Evolutionary conservation across 352 stramenopile genomes (phyloP), one percentile per base, ranked within the genome.

Genomic region (Phytophthora sp.): DNA sequence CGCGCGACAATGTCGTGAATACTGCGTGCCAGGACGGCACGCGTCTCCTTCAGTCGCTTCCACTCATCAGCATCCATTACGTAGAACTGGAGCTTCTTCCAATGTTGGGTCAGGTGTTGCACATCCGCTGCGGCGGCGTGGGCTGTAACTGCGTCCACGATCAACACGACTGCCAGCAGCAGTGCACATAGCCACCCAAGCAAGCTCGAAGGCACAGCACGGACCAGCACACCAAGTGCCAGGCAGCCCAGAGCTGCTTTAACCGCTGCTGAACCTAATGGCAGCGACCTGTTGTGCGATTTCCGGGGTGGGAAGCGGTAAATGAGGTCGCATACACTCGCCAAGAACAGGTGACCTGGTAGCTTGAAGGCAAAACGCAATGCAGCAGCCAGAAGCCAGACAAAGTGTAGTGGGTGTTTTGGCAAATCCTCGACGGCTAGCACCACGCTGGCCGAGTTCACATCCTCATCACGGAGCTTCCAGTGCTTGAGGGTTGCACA

Each of bases 21-120:
- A 31, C 72, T 85, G 3, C 79, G 80, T 5, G 80, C 80, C 15
- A 91, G 63, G 27, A 86, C 69, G 0, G 74, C 77, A 8, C 83
- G 80, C 11, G 77, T 83, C 20, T 82, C 69, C 54, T 84, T 87
- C 26, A 91, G 63, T 52, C 84, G 71, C 1, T 65, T 71, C 56
- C 79, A 76, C 39, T 88, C 79, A 0, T 74, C 63, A 2, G 70
- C 39, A 69, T 90, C 83, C 80, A 91, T 90, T 4, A 91, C 56
- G 57, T 91, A 89, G 35, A 91, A 89, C 68, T 91, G 83, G 20
- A 82, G 66, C 58, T 89, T 89, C 58, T 88, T 84, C 80, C 82
- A 84, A 47, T 88, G 76, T 52, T 82, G 70, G 15, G 73, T 77
- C 52, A 89, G 54, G 20, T 81, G 71, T n/a, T 80, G 71, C 20